Conservation (phyloP, 140 eudicot genomes). For the Senecio squalidus region DNA sequence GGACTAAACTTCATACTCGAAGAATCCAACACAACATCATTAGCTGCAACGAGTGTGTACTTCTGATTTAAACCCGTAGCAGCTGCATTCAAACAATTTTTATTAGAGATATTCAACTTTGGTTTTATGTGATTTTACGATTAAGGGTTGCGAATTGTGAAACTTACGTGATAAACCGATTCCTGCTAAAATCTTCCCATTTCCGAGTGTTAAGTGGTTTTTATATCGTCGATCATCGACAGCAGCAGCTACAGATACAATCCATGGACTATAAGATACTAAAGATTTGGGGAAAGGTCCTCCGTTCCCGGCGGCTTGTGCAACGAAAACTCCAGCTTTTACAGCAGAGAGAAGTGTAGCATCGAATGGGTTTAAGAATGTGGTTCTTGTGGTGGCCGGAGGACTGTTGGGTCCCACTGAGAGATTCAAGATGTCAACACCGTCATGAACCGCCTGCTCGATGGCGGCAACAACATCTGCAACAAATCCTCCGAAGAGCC, state of each 20-base stretch:
- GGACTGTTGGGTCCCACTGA: constrained; percentile 99
- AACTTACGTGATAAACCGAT: constrained; percentile 90
- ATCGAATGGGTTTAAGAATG: constrained; percentile 92
- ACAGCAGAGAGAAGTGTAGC: constrained; percentile 91
- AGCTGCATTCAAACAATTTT: constrained; percentile 85
- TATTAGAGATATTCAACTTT: too few relatives aligned
- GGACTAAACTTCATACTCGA: constrained; percentile 65
- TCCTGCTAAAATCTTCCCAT: constrained; percentile 79
- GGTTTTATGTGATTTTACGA: too few relatives aligned
- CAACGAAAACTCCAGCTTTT: constrained; percentile 93
- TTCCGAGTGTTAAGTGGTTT: constrained; percentile 81
- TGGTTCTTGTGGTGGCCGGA: constrained; percentile 80
- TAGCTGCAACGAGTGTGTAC: constrained; percentile 82
- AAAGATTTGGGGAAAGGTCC: constrained; percentile 90
- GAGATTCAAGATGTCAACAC: constrained; percentile 91
- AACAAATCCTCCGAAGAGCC: constrained; percentile 94
- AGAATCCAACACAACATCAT: constrained; percentile 78
- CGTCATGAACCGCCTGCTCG: constrained; percentile 97
- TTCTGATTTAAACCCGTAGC: constrained; percentile 60
- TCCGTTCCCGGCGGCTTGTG: constrained; percentile 97
- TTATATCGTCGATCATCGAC: constrained; percentile 94
- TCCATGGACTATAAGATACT: constrained; percentile 97
- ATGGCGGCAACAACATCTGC: constrained; percentile 97
- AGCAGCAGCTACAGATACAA: constrained; percentile 93
- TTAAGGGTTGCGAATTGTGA: too few relatives aligned